phyloP scores from a whole-genome alignment of 2,329 filamentous ascomycete genomes.

The Macroventuria anomochaeta region DNA sequence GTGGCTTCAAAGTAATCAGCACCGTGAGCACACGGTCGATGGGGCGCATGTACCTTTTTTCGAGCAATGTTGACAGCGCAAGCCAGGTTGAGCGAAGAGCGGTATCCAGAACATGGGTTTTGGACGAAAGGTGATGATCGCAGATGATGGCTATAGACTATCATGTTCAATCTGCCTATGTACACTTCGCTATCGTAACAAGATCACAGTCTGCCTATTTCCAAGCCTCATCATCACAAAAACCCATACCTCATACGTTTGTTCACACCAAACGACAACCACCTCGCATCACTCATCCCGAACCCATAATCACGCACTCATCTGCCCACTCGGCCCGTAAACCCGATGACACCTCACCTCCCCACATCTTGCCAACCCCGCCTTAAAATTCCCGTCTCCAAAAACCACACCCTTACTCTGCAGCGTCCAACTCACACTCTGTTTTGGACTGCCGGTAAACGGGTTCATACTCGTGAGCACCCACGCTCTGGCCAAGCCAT shows the following conservation, averaged over 20 bases:
- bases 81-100: no score
- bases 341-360: conserved; percentile 20
- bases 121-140: neutral
- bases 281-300: no score
- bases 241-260: neutral
- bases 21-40: no score
- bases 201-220: no score
- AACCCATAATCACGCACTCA: neutral
- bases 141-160: neutral
- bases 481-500: conserved; percentile 43
- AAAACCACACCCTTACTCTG: conserved; percentile 51
- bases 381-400: conserved; percentile 40
- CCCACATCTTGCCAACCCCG: conserved; percentile 18
- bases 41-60: no score
- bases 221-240: neutral
- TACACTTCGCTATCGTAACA: conserved; percentile 8
- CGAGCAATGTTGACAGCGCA: neutral
- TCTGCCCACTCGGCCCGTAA: conserved; percentile 9
- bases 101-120: no score
- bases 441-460: conserved; percentile 29
- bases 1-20: neutral
- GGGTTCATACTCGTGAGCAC: conserved; percentile 45
- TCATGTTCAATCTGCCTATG: neutral
- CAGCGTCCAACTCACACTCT: conserved; percentile 48
- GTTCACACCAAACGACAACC: neutral